Conservation (phyloP, 164 flowering plant genomes). For the Nelumbo lutea region DNA sequence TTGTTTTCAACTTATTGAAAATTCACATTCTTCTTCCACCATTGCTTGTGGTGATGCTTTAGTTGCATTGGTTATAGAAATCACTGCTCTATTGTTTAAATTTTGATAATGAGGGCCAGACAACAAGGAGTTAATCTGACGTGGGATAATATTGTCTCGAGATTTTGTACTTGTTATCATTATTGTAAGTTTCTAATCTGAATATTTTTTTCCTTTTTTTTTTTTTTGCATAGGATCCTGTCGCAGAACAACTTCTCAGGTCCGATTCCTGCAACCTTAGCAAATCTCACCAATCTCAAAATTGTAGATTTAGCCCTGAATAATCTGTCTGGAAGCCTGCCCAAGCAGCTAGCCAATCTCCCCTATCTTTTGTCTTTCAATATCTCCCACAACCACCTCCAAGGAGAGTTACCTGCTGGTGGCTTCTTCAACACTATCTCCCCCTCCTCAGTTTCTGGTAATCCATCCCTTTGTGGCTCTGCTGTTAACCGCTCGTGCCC, state of each 20-base stretch:
- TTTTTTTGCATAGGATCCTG: slow-evolving; percentile 38
- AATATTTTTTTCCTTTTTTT: neutral
- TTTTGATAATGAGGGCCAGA: too few relatives aligned
- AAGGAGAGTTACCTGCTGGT: slow-evolving; percentile 85
- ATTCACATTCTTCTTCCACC: too few relatives aligned
- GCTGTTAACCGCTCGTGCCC: slow-evolving; percentile 75
- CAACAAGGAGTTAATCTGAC: too few relatives aligned
- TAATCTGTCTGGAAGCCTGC: slow-evolving; percentile 60
- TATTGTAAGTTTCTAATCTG: neutral
- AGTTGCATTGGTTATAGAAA: too few relatives aligned
- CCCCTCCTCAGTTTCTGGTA: slow-evolving; percentile 65
- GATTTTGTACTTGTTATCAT: neutral
- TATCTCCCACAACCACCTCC: slow-evolving; percentile 71
- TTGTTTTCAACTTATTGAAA: too few relatives aligned
- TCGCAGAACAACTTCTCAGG: slow-evolving; percentile 68
- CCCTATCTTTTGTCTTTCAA: slow-evolving; percentile 60
- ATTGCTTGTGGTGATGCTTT: too few relatives aligned
- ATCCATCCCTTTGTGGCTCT: slow-evolving; percentile 80
- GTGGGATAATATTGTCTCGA: too few relatives aligned
- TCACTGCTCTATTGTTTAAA: too few relatives aligned
- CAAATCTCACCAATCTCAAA: slow-evolving; percentile 56
- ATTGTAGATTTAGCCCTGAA: slow-evolving; percentile 67
- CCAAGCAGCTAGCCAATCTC: slow-evolving; percentile 79
- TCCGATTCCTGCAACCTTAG: slow-evolving; percentile 49
- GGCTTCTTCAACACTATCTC: slow-evolving; percentile 80